Conservation (phyloP, 768 basidiomycete genomes). For the Lactarius evosmus region DNA sequence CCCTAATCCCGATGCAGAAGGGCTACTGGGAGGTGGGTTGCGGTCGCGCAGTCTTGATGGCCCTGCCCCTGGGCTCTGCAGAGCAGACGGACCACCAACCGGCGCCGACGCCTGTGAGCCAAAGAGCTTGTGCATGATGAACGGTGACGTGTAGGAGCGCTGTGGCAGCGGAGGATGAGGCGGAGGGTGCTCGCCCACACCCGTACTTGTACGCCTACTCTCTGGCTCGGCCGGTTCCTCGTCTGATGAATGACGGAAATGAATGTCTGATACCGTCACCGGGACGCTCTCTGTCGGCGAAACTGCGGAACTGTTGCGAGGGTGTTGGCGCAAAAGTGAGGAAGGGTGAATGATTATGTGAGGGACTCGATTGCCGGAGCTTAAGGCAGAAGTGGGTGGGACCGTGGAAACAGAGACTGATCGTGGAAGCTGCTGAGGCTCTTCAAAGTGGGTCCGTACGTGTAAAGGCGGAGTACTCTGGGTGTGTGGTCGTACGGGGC, state of each 20-base stretch:
- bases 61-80: conserved; percentile 21
- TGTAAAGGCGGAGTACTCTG: conserved; percentile 18
- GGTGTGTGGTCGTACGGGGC: not conserved
- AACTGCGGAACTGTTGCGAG: conserved; percentile 13
- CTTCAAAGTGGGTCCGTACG: conserved; percentile 16
- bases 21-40: conserved; percentile 6
- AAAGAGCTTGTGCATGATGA: conserved; percentile 37
- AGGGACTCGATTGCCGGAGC: not conserved
- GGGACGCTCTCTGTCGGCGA: conserved; percentile 39
- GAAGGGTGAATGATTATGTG: conserved; percentile 27
- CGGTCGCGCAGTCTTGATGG: conserved; percentile 19
- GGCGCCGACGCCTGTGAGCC: conserved; percentile 25
- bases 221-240: conserved; percentile 28
- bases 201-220: conserved; percentile 30
- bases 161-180: conserved; percentile 32
- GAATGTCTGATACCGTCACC: conserved; percentile 37
- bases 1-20: conserved; percentile 4
- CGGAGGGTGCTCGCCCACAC: conserved; percentile 27
- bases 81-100: not conserved
- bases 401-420: conserved; percentile 18
- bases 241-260: conserved; percentile 37
- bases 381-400: conserved; percentile 7
- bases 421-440: conserved; percentile 15
- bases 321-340: conserved; percentile 26
- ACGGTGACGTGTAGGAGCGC: conserved; percentile 31